A percentile compares a stretch with the other conserved stretches of the same genome.
phyloP scores from a whole-genome alignment of 2,329 filamentous ascomycete species.

The Talaromyces sp. region DNA sequence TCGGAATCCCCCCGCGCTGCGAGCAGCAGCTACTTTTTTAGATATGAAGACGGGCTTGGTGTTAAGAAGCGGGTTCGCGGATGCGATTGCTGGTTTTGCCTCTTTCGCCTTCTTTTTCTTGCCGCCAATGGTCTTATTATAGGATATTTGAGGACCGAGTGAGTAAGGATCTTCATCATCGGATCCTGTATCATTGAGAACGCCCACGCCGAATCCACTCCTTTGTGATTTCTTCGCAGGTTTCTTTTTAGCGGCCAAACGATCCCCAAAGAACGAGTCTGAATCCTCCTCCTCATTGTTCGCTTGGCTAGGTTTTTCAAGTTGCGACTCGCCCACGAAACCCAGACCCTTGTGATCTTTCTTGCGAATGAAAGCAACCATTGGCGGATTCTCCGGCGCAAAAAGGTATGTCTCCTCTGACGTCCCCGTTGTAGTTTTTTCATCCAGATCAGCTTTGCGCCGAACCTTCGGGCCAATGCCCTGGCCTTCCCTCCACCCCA shows the following conservation, averaged over 20 bases:
- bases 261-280: conserved; percentile 43
- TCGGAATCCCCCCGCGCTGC: conserved; percentile 54
- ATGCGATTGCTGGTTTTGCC: conserved; percentile 45
- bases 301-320: conserved; percentile 25
- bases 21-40: conserved; percentile 58
- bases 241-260: conserved; percentile 34
- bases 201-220: conserved; percentile 80
- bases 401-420: conserved; percentile 69
- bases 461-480: conserved; percentile 86
- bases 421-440: conserved; percentile 44
- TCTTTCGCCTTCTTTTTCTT: conserved; percentile 75
- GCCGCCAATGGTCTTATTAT: conserved; percentile 78
- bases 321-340: conserved; percentile 45
- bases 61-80: conserved; percentile 65
- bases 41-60: conserved; percentile 75
- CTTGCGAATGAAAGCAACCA: conserved; percentile 57
- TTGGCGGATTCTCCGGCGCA: conserved; percentile 75
- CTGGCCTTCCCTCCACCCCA: conserved; percentile 96
- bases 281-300: conserved; percentile 25
- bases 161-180: conserved; percentile 95
- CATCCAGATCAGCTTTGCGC: conserved; percentile 70
- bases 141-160: conserved; percentile 86
- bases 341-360: conserved; percentile 52
- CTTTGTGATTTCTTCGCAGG: conserved; percentile 58
- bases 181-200: conserved; percentile 89